These are phyloP conservation scores for Phylloporus sp. DNA, from an alignment of 768 basidiomycete genomes.

Conservation along the genomic window DNA sequence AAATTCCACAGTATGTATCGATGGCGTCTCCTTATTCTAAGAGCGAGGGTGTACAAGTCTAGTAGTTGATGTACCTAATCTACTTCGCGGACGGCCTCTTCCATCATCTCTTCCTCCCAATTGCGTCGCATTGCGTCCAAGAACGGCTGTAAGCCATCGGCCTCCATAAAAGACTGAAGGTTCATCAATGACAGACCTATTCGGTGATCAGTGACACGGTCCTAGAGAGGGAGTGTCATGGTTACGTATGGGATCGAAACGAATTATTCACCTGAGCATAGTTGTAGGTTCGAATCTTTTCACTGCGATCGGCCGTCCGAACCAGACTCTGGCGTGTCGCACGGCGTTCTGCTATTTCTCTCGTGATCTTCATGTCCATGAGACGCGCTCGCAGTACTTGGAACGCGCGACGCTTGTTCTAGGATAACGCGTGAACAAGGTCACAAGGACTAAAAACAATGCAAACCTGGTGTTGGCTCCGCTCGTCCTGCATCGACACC, in stretches of 20 bases:
- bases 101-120: slow-evolving; percentile 53
- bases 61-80: slow-evolving; percentile 3
- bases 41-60: not conserved
- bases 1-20: not conserved
- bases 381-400: slow-evolving; percentile 84
- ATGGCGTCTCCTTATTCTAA: not conserved
- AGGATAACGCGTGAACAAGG: not conserved
- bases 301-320: slow-evolving; percentile 78
- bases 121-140: slow-evolving; percentile 54
- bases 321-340: slow-evolving; percentile 71
- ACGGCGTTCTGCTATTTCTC: slow-evolving; percentile 68
- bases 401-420: slow-evolving; percentile 94
- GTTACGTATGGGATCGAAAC: not conserved
- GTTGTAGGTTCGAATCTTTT: slow-evolving; percentile 96
- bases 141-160: slow-evolving; percentile 56
- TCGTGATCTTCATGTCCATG: slow-evolving; percentile 71
- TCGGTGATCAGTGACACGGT: slow-evolving; percentile 90
- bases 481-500: slow-evolving; percentile 97
- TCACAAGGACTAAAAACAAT: not conserved
- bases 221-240: slow-evolving; percentile 44
- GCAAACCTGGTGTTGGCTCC: slow-evolving; percentile 87
- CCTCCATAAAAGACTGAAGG: slow-evolving; percentile 61
- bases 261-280: slow-evolving; percentile 63
- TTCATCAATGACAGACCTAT: slow-evolving; percentile 75
- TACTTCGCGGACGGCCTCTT: slow-evolving; percentile 41